Evolutionary conservation across 495 filamentous ascomycete genomes (phyloP).

Genomic region (Staphylotrichum longicolle): DNA sequence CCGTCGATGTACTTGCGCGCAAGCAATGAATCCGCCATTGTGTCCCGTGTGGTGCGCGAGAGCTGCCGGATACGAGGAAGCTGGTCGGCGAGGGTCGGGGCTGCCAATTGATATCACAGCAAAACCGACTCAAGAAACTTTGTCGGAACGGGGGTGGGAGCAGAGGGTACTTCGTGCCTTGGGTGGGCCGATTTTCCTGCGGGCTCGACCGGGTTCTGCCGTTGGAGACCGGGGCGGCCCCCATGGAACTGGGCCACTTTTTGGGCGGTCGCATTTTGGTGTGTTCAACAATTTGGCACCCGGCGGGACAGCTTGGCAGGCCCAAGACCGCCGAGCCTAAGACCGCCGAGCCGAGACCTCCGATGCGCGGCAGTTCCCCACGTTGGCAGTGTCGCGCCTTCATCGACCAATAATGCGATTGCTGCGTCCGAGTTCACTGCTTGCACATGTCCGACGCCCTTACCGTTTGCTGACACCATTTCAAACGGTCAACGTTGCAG

Average conservation of each 20-base stretch:
- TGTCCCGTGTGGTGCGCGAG: conserved; percentile 1
- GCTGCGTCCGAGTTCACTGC: not conserved
- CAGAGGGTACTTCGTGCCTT: not conserved
- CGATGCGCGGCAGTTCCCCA: conserved; percentile 14
- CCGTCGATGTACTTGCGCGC: conserved; percentile 59
- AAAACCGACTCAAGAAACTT: conserved; percentile 15
- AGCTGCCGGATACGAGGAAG: not conserved
- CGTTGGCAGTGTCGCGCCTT: not conserved
- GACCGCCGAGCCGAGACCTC: conserved; percentile 1
- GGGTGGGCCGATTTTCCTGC: conserved; percentile 30
- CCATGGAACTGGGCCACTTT: conserved; percentile 10
- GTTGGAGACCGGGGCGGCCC: conserved; percentile 11
- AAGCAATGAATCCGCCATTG: conserved; percentile 33
- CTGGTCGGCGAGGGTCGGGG: not conserved
- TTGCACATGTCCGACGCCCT: not conserved
- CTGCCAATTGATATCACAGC: not conserved
- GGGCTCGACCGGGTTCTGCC: conserved; percentile 21
- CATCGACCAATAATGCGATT: conserved; percentile 1
- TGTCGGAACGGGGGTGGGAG: conserved; percentile 3
- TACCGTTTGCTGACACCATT: not conserved
- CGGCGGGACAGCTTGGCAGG: not conserved
- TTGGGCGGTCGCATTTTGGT: not conserved
- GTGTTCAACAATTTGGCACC: conserved; percentile 17
- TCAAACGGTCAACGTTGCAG: too few relatives aligned
- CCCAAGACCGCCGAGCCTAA: not conserved